Evolutionary conservation across 306 rosid species (phyloP), one percentile per base, ranked within the genome.

Genomic region (Prunus campanulata): DNA sequence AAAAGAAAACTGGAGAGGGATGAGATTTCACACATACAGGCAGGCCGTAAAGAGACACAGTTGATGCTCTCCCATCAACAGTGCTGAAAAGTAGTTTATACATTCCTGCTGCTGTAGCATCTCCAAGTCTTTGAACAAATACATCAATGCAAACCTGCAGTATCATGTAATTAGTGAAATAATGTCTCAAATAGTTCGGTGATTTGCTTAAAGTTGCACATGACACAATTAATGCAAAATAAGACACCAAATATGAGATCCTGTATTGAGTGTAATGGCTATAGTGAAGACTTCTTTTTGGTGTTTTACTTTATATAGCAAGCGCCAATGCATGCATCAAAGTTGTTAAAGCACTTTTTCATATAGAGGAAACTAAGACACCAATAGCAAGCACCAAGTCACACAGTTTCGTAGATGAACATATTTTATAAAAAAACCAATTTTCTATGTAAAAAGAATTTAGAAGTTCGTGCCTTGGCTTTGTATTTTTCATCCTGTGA

Each of bases 401-500:
- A 27, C 15, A 18, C 15, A 57, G 19, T 29, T 52, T 29, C 18
- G 8, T 9, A 24, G 44, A 44, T 63, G 19, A 22, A 50, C 9
- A 61, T 75, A 15, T 30, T 8, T 59, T 27, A 69, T 5, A 12
- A 67, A 22, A n/a, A 13, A 55, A 3, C 52, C 22, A 66, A 30
- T 20, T 70, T 72, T 25, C 46, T 25, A 50, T 18, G 66, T 57
- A 60, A 78, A 78, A 71, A 59, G 69, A 70, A 73, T 19, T 30
- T 44, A 52, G 77, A 83, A 57, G 35, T 72, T 22, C 78, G 18
- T 90, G 76, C 99, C 88, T 95, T 92, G 54, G 99, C 99, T 85
- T 92, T 95, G 92, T 91, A 95, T 83, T 95, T 95, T 82, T 95
- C 97, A 67, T 92, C 99, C 87, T 87, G 93, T n/a, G 97, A 90